Evolutionary conservation across 441 rosid genomes (phyloP).

Genomic region (Adansonia grandidieri): DNA sequence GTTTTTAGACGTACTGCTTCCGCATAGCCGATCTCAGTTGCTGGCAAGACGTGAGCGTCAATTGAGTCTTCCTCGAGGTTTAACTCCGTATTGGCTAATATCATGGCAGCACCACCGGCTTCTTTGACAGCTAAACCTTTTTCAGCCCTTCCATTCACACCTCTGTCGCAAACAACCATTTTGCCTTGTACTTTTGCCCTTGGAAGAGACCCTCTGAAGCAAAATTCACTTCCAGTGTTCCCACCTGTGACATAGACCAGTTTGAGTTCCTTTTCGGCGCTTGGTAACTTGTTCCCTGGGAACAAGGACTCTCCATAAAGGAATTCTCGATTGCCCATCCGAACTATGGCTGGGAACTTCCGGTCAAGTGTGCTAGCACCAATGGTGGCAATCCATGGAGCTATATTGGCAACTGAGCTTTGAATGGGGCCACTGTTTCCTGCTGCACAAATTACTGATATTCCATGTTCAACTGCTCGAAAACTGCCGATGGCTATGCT

Average conservation of each 20-base stretch:
- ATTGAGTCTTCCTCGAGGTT: constrained; percentile 70
- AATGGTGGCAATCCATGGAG: constrained; percentile 71
- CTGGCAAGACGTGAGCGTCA: constrained; percentile 68
- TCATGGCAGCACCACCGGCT: constrained; percentile 77
- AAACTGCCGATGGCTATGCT: constrained; percentile 69
- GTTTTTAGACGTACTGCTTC: constrained; percentile 53
- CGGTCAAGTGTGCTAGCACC: constrained; percentile 74
- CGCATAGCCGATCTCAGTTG: constrained; percentile 49
- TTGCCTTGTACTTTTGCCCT: constrained; percentile 52
- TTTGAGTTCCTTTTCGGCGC: constrained; percentile 49
- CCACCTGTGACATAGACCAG: constrained; percentile 55
- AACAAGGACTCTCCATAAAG: constrained; percentile 64
- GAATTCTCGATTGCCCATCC: constrained; percentile 47
- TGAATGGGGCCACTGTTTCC: constrained; percentile 70
- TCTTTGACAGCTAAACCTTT: constrained; percentile 67
- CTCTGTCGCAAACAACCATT: constrained; percentile 71
- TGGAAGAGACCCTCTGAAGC: constrained; percentile 66
- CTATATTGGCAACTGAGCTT: constrained; percentile 62
- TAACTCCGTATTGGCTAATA: constrained; percentile 60
- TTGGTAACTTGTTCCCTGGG: constrained; percentile 44
- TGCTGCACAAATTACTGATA: constrained; percentile 64
- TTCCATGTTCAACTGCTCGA: constrained; percentile 61
- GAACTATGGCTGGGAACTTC: constrained; percentile 59
- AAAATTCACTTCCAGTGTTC: constrained; percentile 56
- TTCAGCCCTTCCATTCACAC: constrained; percentile 67